A percentile compares a stretch with the other conserved stretches of the same genome.
Conservation (phyloP, 768 basidiomycete genomes). For the Tricholoma matsutake region DNA sequence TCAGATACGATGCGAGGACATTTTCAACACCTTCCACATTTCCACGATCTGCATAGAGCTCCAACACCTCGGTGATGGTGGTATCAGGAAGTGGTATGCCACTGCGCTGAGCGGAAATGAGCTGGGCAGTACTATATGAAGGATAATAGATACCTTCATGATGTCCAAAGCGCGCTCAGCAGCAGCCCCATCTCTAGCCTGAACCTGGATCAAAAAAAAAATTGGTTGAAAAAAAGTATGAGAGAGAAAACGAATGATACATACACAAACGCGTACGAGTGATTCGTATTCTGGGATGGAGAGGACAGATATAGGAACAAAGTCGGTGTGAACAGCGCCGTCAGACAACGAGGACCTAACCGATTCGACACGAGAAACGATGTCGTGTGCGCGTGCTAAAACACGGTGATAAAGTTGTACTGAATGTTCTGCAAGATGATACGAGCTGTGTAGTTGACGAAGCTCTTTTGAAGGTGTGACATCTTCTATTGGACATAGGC, state of each 20-base stretch:
- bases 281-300: slow-evolving; percentile 52
- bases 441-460: not conserved
- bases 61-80: slow-evolving; percentile 45
- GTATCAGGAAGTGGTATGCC: slow-evolving; percentile 40
- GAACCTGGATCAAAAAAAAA: slow-evolving; percentile 34
- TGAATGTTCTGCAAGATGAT: not conserved
- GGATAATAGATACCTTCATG: slow-evolving; percentile 42
- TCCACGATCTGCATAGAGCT: slow-evolving; percentile 44
- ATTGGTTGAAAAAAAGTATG: slow-evolving; percentile 8
- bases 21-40: slow-evolving; percentile 44
- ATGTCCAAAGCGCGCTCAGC: slow-evolving; percentile 51
- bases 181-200: slow-evolving; percentile 41
- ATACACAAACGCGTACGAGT: slow-evolving; percentile 49
- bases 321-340: slow-evolving; percentile 13
- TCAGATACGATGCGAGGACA: slow-evolving; percentile 38
- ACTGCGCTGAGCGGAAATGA: slow-evolving; percentile 34
- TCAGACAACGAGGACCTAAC: slow-evolving; percentile 18
- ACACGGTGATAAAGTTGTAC: slow-evolving; percentile 31
- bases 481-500: slow-evolving; percentile 20
- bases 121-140: not conserved
- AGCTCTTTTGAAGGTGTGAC: not conserved
- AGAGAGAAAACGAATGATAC: slow-evolving; percentile 16
- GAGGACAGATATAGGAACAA: slow-evolving; percentile 44
- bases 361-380: slow-evolving; percentile 32
- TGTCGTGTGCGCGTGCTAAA: slow-evolving; percentile 31